A percentile compares a stretch with the other conserved stretches of the same genome.
Conservation (phyloP, 2,329 filamentous ascomycete species). For the Monilinia laxa region DNA sequence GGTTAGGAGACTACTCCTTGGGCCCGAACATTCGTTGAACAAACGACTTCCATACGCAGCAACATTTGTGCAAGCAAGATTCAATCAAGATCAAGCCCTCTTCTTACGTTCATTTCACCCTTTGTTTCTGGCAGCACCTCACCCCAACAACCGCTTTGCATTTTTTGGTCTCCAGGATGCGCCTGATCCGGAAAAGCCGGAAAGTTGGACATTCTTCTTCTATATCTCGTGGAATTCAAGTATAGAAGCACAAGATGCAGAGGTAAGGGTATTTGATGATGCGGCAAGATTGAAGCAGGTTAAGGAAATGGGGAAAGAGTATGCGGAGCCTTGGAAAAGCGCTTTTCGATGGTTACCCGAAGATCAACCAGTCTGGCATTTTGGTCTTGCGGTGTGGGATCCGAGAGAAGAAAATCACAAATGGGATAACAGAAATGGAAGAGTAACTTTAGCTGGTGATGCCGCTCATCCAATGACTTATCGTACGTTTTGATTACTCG, state of each 20-base stretch:
- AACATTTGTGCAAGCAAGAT: slow-evolving; percentile 47
- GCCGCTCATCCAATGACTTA: slow-evolving; percentile 43
- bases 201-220: slow-evolving; percentile 48
- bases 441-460: slow-evolving; percentile 41
- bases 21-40: slow-evolving; percentile 37
- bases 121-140: slow-evolving; percentile 45
- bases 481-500: slow-evolving; percentile 34
- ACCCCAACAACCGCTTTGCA: slow-evolving; percentile 47
- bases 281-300: slow-evolving; percentile 44
- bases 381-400: slow-evolving; percentile 39
- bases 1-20: slow-evolving; percentile 39
- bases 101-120: slow-evolving; percentile 48
- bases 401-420: slow-evolving; percentile 37
- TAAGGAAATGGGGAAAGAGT: slow-evolving; percentile 43
- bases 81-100: slow-evolving; percentile 45
- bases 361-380: slow-evolving; percentile 39
- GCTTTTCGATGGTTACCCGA: slow-evolving; percentile 42
- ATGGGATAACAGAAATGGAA: slow-evolving; percentile 40
- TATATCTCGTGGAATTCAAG: slow-evolving; percentile 48
- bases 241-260: slow-evolving; percentile 45
- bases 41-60: slow-evolving; percentile 46
- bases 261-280: slow-evolving; percentile 40
- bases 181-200: slow-evolving; percentile 42
- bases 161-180: slow-evolving; percentile 49
- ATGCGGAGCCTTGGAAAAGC: slow-evolving; percentile 48